phyloP scores from a whole-genome alignment of 2,329 filamentous ascomycete genomes.

The Aspergillus chevalieri region DNA sequence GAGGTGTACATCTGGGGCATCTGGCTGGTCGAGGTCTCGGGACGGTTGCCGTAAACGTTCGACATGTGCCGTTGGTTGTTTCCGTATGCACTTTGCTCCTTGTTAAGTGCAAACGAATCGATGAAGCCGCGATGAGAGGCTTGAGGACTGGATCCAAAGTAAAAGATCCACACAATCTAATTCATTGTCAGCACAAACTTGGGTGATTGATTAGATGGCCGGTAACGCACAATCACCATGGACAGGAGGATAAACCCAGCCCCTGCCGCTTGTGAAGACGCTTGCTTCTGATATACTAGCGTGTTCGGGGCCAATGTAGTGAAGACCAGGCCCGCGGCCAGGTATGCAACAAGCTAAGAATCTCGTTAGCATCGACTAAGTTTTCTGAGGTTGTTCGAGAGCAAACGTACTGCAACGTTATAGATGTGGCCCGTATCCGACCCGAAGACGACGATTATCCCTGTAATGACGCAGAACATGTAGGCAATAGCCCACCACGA shows the following conservation, averaged over 20 bases:
- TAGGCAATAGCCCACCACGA: constrained; percentile 89
- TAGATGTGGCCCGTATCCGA: constrained; percentile 82
- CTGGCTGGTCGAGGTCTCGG: constrained; percentile 68
- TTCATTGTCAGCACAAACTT: constrained; percentile 4
- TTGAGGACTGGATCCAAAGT: constrained; percentile 89
- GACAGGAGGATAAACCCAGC: constrained; percentile 91
- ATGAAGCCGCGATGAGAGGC: constrained; percentile 83
- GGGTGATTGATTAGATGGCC: neutral
- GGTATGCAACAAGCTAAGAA: constrained; percentile 70
- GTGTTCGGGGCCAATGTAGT: constrained; percentile 81
- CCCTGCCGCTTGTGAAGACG: constrained; percentile 71
- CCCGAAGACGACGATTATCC: constrained; percentile 74
- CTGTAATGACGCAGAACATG: constrained; percentile 74
- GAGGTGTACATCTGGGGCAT: constrained; percentile 97
- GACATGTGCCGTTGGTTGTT: constrained; percentile 62
- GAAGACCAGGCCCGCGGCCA: constrained; percentile 75
- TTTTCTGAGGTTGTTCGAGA: neutral
- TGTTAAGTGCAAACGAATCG: constrained; percentile 90
- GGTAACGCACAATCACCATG: constrained; percentile 72
- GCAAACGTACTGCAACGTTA: constrained; percentile 64
- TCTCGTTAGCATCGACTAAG: neutral
- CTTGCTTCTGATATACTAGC: constrained; percentile 69
- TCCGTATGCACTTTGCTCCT: constrained; percentile 62
- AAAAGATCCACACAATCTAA: constrained; percentile 97
- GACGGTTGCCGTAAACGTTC: constrained; percentile 65